Percentiles rank a stretch among this genome's conserved stretches.
These are phyloP conservation scores for Tuber umbilicatum DNA, from an alignment of 495 filamentous ascomycete species.

Conservation along the genomic window DNA sequence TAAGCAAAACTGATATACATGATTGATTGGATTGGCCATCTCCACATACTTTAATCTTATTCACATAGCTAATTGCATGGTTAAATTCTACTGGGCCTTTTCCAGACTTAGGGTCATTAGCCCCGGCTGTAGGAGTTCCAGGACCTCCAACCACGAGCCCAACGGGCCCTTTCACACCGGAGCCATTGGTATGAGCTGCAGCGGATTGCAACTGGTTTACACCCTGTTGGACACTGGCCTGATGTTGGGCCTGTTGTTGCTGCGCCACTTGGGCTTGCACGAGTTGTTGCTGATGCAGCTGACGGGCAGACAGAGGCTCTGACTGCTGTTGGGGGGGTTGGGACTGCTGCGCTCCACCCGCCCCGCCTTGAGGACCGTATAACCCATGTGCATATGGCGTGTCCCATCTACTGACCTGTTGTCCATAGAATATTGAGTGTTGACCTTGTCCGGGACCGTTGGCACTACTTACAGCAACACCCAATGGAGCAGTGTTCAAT, in stretches of 20 bases:
- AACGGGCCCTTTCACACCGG: conserved; percentile 44
- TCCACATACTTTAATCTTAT: conserved; percentile 87
- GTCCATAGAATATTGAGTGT: conserved; percentile 40
- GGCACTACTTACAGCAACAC: conserved; percentile 21
- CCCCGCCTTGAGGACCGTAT: conserved; percentile 40
- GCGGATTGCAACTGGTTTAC: conserved; percentile 75
- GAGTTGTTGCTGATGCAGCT: conserved; percentile 32
- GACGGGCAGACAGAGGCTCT: conserved; percentile 31
- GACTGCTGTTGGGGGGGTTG: conserved; percentile 40
- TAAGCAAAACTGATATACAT: conserved; percentile 8
- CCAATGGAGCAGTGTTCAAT: conserved; percentile 47
- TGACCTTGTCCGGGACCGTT: conserved; percentile 30
- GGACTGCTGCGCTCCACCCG: conserved; percentile 35
- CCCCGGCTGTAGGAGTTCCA: conserved; percentile 46
- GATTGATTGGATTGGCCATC: neutral
- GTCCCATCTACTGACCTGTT: conserved; percentile 49
- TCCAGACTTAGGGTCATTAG: conserved; percentile 46
- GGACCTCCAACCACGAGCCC: conserved; percentile 44
- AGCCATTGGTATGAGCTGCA: conserved; percentile 53
- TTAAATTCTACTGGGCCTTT: conserved; percentile 91
- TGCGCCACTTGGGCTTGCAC: conserved; percentile 29
- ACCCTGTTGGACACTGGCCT: conserved; percentile 63
- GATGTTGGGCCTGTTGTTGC: conserved; percentile 58
- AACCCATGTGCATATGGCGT: conserved; percentile 36
- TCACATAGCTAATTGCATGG: conserved; percentile 98